Conservation (phyloP, 1,284 basidiomycete genomes). For the Puccinia triticina region DNA sequence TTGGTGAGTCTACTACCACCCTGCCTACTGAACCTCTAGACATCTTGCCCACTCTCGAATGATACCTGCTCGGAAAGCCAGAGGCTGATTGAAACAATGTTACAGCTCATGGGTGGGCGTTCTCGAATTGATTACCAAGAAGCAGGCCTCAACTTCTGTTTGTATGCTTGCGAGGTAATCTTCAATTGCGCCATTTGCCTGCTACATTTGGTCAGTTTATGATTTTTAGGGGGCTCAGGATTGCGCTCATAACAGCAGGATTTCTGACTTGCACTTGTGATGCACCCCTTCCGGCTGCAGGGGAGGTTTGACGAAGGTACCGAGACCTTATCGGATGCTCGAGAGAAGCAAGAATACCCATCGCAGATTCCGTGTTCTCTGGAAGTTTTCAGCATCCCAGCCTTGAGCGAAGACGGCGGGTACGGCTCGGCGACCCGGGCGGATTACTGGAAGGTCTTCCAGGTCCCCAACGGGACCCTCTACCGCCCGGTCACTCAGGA, state of each 20-base stretch:
- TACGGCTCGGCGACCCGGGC: background rate
- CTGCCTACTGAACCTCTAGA: background rate
- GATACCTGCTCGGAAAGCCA: background rate
- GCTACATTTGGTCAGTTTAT: background rate
- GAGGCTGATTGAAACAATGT: background rate
- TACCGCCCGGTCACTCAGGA: background rate
- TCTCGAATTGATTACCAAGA: conserved; percentile 1
- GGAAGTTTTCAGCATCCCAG: conserved; percentile 1
- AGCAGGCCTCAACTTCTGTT: background rate
- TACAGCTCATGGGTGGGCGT: background rate
- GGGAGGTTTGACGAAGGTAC: background rate
- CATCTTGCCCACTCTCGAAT: background rate
- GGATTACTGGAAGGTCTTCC: conserved; percentile 16
- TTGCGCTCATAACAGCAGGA: background rate
- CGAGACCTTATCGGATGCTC: background rate
- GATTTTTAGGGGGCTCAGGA: background rate
- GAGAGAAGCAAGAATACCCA: conserved; percentile 10
- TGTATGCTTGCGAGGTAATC: background rate
- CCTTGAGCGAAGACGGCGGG: background rate
- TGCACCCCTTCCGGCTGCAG: background rate
- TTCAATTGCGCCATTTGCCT: conserved; percentile 5
- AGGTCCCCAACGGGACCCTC: background rate
- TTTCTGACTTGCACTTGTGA: background rate
- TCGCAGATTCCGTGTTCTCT: background rate
- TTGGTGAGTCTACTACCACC: background rate